Evolutionary conservation across 495 filamentous ascomycete species (phyloP).

Genomic region (Annulohypoxylon bovei): DNA sequence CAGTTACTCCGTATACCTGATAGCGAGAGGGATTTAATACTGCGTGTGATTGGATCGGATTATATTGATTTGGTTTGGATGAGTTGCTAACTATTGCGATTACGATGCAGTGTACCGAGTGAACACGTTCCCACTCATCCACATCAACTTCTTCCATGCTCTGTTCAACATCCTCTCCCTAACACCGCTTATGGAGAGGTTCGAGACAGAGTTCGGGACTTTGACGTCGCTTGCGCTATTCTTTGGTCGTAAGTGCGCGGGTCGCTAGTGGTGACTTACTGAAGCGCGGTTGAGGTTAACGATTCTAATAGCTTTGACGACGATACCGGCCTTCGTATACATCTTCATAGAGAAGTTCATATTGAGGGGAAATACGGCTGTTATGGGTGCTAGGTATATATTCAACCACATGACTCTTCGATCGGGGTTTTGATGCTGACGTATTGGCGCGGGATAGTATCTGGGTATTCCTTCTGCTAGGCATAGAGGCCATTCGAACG

Average conservation of each 20-base stretch:
- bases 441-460: constrained; percentile 62
- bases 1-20: constrained; percentile 49
- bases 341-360: constrained; percentile 73
- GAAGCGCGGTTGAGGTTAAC: constrained; percentile 26
- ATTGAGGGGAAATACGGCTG: constrained; percentile 69
- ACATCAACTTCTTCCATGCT: constrained; percentile 79
- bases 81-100: constrained; percentile 24
- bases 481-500: constrained; percentile 83
- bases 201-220: constrained; percentile 95
- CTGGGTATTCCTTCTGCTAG: constrained; percentile 90
- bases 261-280: background rate
- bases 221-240: constrained; percentile 83
- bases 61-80: too few species aligned
- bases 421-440: background rate
- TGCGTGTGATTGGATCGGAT: background rate
- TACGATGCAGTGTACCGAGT: constrained; percentile 79
- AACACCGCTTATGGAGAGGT: constrained; percentile 86
- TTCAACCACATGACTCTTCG: background rate
- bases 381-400: constrained; percentile 83
- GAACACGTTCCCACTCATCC: constrained; percentile 92
- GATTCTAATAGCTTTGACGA: constrained; percentile 71
- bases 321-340: constrained; percentile 78
- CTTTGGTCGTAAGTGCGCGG: constrained; percentile 77
- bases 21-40: background rate
- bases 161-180: constrained; percentile 82